Percentiles rank a stretch among this genome's conserved stretches.
These are phyloP conservation scores for Myotisia sp. DNA, from an alignment of 2,329 filamentous ascomycete species.

Conservation along the genomic window DNA sequence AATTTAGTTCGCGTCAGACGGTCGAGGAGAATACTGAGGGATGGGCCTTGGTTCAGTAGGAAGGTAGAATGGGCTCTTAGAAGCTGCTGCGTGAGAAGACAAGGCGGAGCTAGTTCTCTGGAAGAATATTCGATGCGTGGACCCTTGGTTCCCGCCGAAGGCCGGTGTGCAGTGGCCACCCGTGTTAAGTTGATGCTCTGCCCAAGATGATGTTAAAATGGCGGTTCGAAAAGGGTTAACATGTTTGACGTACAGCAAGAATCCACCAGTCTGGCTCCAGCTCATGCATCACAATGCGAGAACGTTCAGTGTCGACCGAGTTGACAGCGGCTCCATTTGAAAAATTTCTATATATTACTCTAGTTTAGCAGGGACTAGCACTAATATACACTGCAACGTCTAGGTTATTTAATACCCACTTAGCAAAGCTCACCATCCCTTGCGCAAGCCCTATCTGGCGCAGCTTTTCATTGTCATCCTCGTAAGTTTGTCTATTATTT, in stretches of 20 bases:
- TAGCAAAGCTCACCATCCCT: conserved; percentile 86
- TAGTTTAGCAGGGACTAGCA: neutral
- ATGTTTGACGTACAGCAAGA: conserved; percentile 50
- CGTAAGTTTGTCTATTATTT: conserved; percentile 23
- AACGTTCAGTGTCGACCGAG: conserved; percentile 79
- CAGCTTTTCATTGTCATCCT: conserved; percentile 71
- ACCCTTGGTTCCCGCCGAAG: too few relatives aligned
- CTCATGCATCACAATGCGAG: conserved; percentile 70
- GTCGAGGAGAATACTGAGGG: conserved; percentile 55
- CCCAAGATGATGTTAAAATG: neutral
- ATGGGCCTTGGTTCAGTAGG: conserved; percentile 70
- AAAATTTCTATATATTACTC: conserved; percentile 48
- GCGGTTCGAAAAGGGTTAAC: neutral
- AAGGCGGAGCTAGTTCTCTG: conserved; percentile 72
- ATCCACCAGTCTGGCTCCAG: conserved; percentile 93
- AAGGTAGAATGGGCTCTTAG: conserved; percentile 71
- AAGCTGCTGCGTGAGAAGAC: conserved; percentile 65
- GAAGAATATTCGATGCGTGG: conserved; percentile 82
- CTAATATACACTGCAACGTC: too few relatives aligned
- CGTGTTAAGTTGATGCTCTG: conserved; percentile 72
- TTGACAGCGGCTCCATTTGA: conserved; percentile 63
- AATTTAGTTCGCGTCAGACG: conserved; percentile 55
- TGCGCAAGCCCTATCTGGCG: conserved; percentile 91
- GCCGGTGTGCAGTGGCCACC: conserved; percentile 45
- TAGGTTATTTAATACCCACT: conserved; percentile 32